Base-by-base conservation (phyloP, 1,284 basidiomycete genomes). In the Malassezia brasiliensis region DNA sequence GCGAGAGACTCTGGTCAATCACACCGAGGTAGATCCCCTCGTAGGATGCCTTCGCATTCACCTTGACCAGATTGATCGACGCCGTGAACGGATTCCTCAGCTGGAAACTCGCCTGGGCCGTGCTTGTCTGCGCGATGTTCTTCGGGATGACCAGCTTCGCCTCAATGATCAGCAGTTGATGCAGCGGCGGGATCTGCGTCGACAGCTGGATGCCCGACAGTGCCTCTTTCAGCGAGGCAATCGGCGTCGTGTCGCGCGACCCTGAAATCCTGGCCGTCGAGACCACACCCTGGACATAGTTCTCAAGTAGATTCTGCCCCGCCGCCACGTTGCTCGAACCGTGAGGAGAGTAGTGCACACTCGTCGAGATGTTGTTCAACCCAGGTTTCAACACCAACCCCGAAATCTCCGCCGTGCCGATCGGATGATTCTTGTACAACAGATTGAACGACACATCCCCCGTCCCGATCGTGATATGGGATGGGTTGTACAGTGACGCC, bases 61-160 rank as follows among this genome's bases (percentile, higher is more conserved):
- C 76, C 52, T 77, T 72, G 32, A 84, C 67, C n/a, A 87, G 72
- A 68, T 83, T 85, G 72, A 87, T 82, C 63, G 81, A 82, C 11
- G 85, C 85, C 0, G 84, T 86, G 76, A 87, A 87, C 2, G 85
- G 85, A 66, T 87, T 88, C 14, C 77, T 76, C 41, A 87, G 77
- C 1, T 76, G 63, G 54, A 72, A 69, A 19, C 62, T 60, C 25
- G 62, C 64, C 51, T 59, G 51, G 3, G 68, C 69, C 12, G 58
- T 53, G 9, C 12, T 3, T 10, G 61, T 67, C 56, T 69, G 61
- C 5, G 65, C 69, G 49, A 76, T 74, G 61, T 75, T 60, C 44
- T 63, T 64, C 15, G 75, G 75, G 57, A 76, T 69, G n/a, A 50
- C 59, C 19, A 76, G 61, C 20, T 53, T 50, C 12, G 75, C 63